Conservation (phyloP, 2,329 filamentous ascomycete genomes). For the Alternaria sp. region DNA sequence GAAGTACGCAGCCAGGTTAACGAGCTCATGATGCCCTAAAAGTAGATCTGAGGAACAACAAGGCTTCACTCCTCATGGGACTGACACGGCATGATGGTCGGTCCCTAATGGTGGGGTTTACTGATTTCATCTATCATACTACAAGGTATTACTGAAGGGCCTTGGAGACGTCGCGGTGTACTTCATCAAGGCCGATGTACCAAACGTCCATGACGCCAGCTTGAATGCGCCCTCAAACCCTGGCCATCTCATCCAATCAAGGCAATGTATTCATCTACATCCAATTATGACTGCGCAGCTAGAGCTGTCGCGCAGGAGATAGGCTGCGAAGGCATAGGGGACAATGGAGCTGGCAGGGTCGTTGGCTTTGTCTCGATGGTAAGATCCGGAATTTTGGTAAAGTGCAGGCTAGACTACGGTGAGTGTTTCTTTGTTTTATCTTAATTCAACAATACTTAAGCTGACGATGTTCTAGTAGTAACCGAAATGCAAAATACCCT, state of each 20-base stretch:
- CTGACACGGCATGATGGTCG: not conserved
- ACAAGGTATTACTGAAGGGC: not conserved
- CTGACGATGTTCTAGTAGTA: conserved; percentile 25
- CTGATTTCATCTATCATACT: not conserved
- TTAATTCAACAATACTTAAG: conserved; percentile 4
- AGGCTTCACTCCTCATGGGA: not conserved
- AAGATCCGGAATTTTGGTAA: not conserved
- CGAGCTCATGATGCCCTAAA: not conserved
- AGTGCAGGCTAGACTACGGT: conserved; percentile 18
- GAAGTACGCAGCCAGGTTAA: not conserved
- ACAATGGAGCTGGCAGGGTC: not conserved
- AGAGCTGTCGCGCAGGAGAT: not conserved
- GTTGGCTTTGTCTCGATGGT: not conserved
- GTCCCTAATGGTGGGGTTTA: not conserved
- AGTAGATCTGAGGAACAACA: not conserved
- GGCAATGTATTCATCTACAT: not conserved
- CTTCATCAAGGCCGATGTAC: not conserved
- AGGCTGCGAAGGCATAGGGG: not conserved
- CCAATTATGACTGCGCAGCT: not conserved
- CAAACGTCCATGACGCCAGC: not conserved
- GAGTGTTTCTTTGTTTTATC: conserved; percentile 6
- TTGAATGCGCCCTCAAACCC: not conserved
- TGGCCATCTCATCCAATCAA: not conserved
- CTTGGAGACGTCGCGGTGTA: not conserved
- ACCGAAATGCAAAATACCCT: conserved; percentile 20